These are phyloP conservation scores for Nidularia sp. DNA, from an alignment of 768 basidiomycete species.

Conservation along the genomic window DNA sequence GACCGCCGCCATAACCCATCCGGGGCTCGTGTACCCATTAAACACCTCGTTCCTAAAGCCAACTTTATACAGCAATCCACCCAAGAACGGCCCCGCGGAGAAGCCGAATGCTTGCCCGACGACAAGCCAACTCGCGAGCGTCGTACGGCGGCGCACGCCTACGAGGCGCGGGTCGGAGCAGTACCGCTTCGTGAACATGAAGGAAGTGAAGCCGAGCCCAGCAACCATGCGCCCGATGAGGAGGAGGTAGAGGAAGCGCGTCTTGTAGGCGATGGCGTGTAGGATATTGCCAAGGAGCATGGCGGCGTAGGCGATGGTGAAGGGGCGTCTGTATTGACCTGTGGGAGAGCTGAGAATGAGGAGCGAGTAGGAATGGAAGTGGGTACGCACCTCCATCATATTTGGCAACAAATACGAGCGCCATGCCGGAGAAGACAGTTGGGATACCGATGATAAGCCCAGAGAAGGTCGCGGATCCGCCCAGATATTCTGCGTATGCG, in stretches of 20 bases:
- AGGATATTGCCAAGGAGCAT: conserved; percentile 54
- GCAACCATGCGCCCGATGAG: conserved; percentile 66
- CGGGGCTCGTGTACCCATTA: conserved; percentile 67
- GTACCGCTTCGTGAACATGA: conserved; percentile 68
- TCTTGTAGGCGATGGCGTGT: conserved; percentile 57
- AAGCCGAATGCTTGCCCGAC: conserved; percentile 61
- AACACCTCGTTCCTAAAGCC: conserved; percentile 54
- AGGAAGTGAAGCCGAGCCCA: conserved; percentile 56
- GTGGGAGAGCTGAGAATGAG: neutral
- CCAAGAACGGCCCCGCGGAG: conserved; percentile 59
- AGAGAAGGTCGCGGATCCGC: conserved; percentile 67
- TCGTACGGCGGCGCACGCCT: conserved; percentile 58
- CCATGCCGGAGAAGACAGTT: conserved; percentile 53
- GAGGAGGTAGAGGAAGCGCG: conserved; percentile 62
- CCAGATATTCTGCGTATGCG: conserved; percentile 56
- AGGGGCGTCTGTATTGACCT: conserved; percentile 54
- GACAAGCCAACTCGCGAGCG: conserved; percentile 59
- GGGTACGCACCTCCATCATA: conserved; percentile 46
- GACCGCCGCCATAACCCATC: conserved; percentile 55
- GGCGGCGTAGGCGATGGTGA: conserved; percentile 50
- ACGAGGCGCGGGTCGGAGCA: conserved; percentile 71
- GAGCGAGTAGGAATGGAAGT: neutral
- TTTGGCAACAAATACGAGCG: conserved; percentile 50
- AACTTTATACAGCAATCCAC: conserved; percentile 58
- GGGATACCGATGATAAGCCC: conserved; percentile 69